Percentiles rank a stretch among this genome's conserved stretches.
Evolutionary conservation across 768 basidiomycete genomes (phyloP).

Genomic region (Pleurotus ostreatus): DNA sequence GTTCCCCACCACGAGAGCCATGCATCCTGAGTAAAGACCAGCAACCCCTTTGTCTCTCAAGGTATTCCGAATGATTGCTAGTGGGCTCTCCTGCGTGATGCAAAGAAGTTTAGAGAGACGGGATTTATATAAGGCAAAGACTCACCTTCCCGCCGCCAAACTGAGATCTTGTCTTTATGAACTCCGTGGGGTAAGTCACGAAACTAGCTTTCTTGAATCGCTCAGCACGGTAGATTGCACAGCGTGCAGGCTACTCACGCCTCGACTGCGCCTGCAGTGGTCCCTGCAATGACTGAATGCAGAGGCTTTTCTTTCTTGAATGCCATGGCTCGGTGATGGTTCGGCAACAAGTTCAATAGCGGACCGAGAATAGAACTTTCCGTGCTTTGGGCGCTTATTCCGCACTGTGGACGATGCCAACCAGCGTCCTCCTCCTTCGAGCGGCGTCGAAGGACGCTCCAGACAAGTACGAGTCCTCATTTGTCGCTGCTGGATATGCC

Average conservation of each 20-base stretch:
- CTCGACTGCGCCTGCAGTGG: conserved; percentile 90
- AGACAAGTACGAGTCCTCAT: conserved; percentile 59
- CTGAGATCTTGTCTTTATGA: conserved; percentile 91
- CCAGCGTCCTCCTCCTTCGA: conserved; percentile 41
- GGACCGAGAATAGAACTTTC: not conserved
- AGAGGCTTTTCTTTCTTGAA: conserved; percentile 75
- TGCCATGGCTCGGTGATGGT: conserved; percentile 27
- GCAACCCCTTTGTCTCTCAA: conserved; percentile 67
- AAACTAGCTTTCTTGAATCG: conserved; percentile 50
- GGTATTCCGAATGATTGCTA: conserved; percentile 73
- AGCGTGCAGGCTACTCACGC: conserved; percentile 51
- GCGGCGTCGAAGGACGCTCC: conserved; percentile 30
- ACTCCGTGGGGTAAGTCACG: conserved; percentile 87
- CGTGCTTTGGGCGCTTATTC: not conserved
- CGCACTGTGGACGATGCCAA: conserved; percentile 18
- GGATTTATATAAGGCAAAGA: conserved; percentile 2
- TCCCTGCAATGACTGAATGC: conserved; percentile 86
- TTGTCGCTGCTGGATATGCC: conserved; percentile 43
- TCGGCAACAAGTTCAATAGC: not conserved
- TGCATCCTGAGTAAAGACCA: conserved; percentile 93
- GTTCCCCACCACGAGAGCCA: conserved; percentile 88
- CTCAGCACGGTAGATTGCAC: conserved; percentile 20
- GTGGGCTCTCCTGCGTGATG: conserved; percentile 47
- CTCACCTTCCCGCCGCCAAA: conserved; percentile 70
- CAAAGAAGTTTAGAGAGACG: not conserved